A percentile compares a stretch with the other conserved stretches of the same genome.
phyloP scores from a whole-genome alignment of 2,329 filamentous ascomycete species.

The Aspergillus pseudoviridinutans region DNA sequence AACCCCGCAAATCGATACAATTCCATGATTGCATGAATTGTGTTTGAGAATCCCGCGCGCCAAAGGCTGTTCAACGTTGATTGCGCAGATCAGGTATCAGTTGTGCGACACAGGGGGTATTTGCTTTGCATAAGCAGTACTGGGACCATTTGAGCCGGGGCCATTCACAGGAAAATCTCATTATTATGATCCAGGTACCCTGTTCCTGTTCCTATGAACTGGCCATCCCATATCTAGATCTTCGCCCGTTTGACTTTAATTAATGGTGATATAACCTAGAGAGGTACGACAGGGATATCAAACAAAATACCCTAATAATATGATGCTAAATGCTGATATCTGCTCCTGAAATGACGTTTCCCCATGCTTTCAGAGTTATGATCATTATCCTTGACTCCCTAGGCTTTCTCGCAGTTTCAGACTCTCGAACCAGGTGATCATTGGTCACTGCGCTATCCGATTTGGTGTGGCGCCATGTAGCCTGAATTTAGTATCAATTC shows the following conservation, averaged over 20 bases:
- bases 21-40: neutral
- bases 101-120: slow-evolving; percentile 5
- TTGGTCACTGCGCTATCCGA: slow-evolving; percentile 21
- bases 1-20: neutral
- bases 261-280: neutral
- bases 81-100: neutral
- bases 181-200: neutral
- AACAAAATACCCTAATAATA: neutral
- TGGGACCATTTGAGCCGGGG: neutral
- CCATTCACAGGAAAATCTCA: neutral
- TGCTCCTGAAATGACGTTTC: neutral
- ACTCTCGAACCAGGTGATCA: slow-evolving; percentile 16
- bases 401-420: slow-evolving; percentile 4
- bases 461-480: slow-evolving; percentile 31
- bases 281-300: neutral
- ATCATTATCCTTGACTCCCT: neutral
- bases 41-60: slow-evolving; percentile 8
- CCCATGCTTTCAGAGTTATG: neutral
- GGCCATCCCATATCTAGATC: neutral
- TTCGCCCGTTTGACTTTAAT: neutral
- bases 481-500: slow-evolving; percentile 26
- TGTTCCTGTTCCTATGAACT: neutral
- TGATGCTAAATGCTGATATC: neutral
- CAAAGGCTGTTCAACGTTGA: slow-evolving; percentile 6
- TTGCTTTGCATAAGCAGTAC: slow-evolving; percentile 2